Base-by-base conservation (phyloP, 2,329 filamentous ascomycete genomes). In the Talaromyces piceae region DNA sequence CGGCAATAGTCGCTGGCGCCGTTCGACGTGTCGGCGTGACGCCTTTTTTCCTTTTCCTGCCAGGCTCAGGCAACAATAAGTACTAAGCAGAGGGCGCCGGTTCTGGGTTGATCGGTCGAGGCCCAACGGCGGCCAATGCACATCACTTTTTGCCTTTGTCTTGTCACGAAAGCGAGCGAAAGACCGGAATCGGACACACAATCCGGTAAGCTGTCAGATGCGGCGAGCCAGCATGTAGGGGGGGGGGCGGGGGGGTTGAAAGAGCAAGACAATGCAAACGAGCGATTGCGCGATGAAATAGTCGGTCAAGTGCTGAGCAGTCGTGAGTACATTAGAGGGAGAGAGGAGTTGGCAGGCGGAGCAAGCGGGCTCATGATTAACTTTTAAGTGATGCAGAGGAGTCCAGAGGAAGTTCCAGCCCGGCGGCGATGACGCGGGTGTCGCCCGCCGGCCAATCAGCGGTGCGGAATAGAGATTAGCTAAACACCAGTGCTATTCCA, bases 1-100 rank as follows among this genome's bases (percentile, higher is more conserved):
- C 50, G 50, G 50, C 30, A 26, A 52, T 37, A 45, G 33, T 52
- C 45, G 47, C 37, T 25, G 22, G 25, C 12, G 20, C 39, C 13
- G 25, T 26, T 27, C 26, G 50, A 39, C 37, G 33, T 37, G 13
- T 27, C 16, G 11, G 11, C 26, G 16, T 22, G 4, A 8, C 18
- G 28, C 27, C 12, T 33, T 27, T n/a, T 31, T 46, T n/a, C 18
- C 25, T 30, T 16, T 31, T 13, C 12, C 23, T 20, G 27, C 39
- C 20, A 37, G 33, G 7, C 33, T 31, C n/a, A 11, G 7, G 5
- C 8, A 7, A 11, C 7, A 20, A 37, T 37, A 18, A 31, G 28
- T 31, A 7, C 13, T 30, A 13, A 33, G 4, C 8, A 6, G 7
- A 16, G 31, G 7, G 33, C 5, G 33, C 16, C n/a, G n/a, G n/a